Conservation (phyloP, 2,329 filamentous ascomycete genomes). For the Alternaria rosae region DNA sequence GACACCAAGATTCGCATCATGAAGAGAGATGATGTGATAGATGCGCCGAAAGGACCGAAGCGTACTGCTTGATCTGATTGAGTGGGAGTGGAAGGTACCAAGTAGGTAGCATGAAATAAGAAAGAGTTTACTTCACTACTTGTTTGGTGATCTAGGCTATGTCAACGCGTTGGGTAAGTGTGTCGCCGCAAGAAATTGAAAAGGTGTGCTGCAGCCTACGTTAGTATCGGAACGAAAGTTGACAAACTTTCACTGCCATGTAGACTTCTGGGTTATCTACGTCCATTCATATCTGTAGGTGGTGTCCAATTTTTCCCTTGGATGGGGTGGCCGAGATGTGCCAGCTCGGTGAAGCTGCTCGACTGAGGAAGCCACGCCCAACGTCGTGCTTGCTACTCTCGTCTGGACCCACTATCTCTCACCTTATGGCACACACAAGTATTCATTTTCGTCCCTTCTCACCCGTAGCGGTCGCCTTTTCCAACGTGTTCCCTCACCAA, state of each 20-base stretch:
- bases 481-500: background rate
- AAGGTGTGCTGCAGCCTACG: background rate
- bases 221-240: background rate
- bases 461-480: background rate
- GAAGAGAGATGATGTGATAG: slow-evolving; percentile 48
- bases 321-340: background rate
- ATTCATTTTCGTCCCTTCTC: background rate
- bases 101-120: slow-evolving; percentile 42
- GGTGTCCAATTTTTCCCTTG: background rate
- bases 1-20: slow-evolving; percentile 48
- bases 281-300: background rate
- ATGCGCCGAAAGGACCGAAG: slow-evolving; percentile 49
- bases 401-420: slow-evolving; percentile 5
- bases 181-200: background rate
- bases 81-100: slow-evolving; percentile 5
- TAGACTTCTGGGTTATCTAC: background rate
- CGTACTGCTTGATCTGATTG: slow-evolving; percentile 28
- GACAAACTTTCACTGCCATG: background rate
- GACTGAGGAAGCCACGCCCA: slow-evolving; percentile 19
- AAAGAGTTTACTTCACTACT: slow-evolving; percentile 27
- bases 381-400: slow-evolving; percentile 17
- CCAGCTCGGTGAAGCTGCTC: background rate
- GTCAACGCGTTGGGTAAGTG: background rate
- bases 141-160: background rate
- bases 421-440: background rate